phyloP scores from a whole-genome alignment of 1,284 basidiomycete species.

The Microbotryum lychnidis-dioicae region DNA sequence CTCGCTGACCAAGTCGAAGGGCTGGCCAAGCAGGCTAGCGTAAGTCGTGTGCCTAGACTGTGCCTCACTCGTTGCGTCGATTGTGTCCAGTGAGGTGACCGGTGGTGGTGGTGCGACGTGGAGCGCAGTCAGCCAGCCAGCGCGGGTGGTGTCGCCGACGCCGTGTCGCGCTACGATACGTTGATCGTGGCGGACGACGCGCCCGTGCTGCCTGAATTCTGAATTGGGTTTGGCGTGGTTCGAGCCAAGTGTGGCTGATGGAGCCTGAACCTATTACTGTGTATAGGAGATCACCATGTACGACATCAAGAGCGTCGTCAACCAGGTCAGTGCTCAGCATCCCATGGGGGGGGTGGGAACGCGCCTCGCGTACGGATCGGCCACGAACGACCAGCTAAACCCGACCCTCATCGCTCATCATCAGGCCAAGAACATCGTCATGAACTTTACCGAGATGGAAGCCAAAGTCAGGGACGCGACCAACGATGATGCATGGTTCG shows the following conservation, averaged over 20 bases:
- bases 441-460: slow-evolving; percentile 96
- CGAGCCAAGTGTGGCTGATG: background rate
- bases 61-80: background rate
- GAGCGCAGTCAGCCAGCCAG: background rate
- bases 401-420: slow-evolving; percentile 6
- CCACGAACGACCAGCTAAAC: background rate
- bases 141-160: background rate
- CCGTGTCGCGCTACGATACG: background rate
- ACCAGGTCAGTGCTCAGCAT: slow-evolving; percentile 13
- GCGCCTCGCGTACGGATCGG: background rate
- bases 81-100: background rate
- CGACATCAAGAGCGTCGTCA: slow-evolving; percentile 78
- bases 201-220: background rate
- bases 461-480: slow-evolving; percentile 95
- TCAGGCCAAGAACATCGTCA: slow-evolving; percentile 58
- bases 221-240: background rate
- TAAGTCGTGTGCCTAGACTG: no score
- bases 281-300: slow-evolving; percentile 62
- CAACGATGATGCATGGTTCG: slow-evolving; percentile 93
- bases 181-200: background rate
- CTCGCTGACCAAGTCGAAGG: slow-evolving; percentile 23
- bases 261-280: slow-evolving; percentile 13
- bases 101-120: background rate
- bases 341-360: background rate
- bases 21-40: slow-evolving; percentile 31